Base-by-base conservation (phyloP, 2,329 filamentous ascomycete genomes). In the Cladobotryum protrusum region DNA sequence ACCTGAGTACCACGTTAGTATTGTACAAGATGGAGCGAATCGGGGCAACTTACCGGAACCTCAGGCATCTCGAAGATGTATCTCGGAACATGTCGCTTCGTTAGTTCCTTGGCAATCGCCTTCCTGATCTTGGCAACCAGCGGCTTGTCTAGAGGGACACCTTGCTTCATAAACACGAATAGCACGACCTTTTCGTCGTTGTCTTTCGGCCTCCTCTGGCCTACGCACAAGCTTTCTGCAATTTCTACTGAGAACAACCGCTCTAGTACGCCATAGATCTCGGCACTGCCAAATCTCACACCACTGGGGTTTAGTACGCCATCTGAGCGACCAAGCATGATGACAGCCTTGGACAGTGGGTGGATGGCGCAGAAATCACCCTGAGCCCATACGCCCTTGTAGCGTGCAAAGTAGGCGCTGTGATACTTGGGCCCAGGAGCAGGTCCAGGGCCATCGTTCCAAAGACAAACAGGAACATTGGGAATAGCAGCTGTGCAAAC, bases 221-320 rank as follows among this genome's bases (percentile, higher is more conserved):
- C 89, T 0, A 93, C 87, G 50, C 87, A 92, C 24, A 93, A 74
- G n/a, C 82, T 83, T 61, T 93, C 89, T 4, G 74, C 73, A 3
- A 93, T 69, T 45, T 75, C 70, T 14, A 77, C 73, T 0, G 79
- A 70, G 54, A 92, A 91, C 48, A 77, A 71, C 19, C 74, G 70
- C 66, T 89, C 85, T 4, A 91, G 66, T 1, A 91, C 85, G 12
- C 77, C 78, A 65, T 93, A 95, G 33, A 93, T 86, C 65, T 93
- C 89, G 1, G 86, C 83, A 4, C 82, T 86, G 0, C 88, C 89
- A 59, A 93, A 95, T 0, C 88, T 76, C 11, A 93, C 82, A 0
- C 88, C 88, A 6, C 78, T 83, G 0, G 88, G 88, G 61, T 93
- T 93, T 46, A 93, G 69, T 2, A 93, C 87, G 12, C 87, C 88